Evolutionary conservation across 2,329 filamentous ascomycete genomes (phyloP), one percentile per base, ranked within the genome.

Genomic region (Monilinia fructigena): DNA sequence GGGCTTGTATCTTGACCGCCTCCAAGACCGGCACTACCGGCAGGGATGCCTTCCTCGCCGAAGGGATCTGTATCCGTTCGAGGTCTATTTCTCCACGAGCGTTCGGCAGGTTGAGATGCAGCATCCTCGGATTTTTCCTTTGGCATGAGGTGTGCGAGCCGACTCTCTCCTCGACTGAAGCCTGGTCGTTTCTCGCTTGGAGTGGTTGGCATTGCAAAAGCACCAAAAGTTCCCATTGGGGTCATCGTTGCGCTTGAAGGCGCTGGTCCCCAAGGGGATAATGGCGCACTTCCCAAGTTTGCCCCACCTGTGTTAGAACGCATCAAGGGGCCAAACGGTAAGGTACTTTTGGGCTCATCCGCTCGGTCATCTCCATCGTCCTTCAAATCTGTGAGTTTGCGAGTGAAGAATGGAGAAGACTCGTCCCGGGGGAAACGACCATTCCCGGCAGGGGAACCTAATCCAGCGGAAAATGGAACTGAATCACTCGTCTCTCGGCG

Each of bases 151-250:
- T 92, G 92, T 71, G 93, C 94, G 74, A 97, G 87, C 38, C 93
- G 88, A 76, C 93, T 97, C 75, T 92, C 91, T 3, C 90, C 87
- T 66, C 89, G 83, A 38, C 85, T 78, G 74, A 89, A 85, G 12
- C 83, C 83, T 38, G 85, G 75, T 72, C 91, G 87, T 80, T 95
- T 96, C 65, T 96, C 92, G 4, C 83, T 80, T 10, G 82, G 78
- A 40, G 86, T 81, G 45, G 83, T 82, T 40, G 81, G 79, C 63
- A 96, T 78, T n/a, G 90, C 89, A 77, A 98, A 98, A 74, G 88
- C 95, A 14, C 94, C 94, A 78, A 99, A 99, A 28, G 89, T 89
- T 45, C 94, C 93, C 82, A 93, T 90, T 2, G 88, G 86, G 8
- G 88, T 84, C 72, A 91, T 86, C 16, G 86, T 84, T 54, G 88